phyloP scores from a whole-genome alignment of 306 rosid genomes.

The Oxytropis ochrocephala region DNA sequence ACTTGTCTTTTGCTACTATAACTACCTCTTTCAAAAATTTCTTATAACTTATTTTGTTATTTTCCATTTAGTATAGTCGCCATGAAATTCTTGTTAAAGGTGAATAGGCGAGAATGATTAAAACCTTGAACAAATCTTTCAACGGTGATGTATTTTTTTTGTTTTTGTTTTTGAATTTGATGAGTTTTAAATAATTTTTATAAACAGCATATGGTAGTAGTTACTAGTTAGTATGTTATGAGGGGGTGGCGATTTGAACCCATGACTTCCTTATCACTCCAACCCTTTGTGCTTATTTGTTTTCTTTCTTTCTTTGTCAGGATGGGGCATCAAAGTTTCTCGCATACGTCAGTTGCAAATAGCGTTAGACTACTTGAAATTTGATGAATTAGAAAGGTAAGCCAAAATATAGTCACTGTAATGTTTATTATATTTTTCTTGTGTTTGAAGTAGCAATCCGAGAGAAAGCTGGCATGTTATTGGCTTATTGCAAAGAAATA shows the following conservation, averaged over 20 bases:
- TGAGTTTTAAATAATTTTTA: too few species aligned
- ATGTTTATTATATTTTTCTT: conserved; percentile 5
- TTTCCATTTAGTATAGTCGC: background rate
- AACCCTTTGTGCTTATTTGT: conserved; percentile 20
- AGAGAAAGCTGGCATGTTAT: background rate
- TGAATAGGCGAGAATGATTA: background rate
- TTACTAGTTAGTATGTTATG: too few species aligned
- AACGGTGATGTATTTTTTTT: conserved; percentile 7
- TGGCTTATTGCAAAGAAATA: background rate
- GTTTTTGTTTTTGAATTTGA: background rate
- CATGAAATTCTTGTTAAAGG: background rate
- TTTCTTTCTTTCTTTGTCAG: conserved; percentile 40
- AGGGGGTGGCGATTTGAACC: too few species aligned
- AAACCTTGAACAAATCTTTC: background rate
- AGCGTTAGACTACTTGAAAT: conserved; percentile 80
- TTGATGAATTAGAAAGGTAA: conserved; percentile 81
- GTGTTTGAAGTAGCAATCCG: background rate
- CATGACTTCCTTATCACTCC: too few species aligned
- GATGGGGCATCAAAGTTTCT: conserved; percentile 80
- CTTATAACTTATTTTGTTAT: background rate
- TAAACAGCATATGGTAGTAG: too few species aligned
- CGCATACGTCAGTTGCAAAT: conserved; percentile 74
- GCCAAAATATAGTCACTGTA: conserved; percentile 17
- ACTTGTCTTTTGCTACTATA: conserved; percentile 11
- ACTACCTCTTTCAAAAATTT: background rate